Evolutionary conservation across 2,329 filamentous ascomycete genomes (phyloP).

Genomic region (Sporothrix curviconia): DNA sequence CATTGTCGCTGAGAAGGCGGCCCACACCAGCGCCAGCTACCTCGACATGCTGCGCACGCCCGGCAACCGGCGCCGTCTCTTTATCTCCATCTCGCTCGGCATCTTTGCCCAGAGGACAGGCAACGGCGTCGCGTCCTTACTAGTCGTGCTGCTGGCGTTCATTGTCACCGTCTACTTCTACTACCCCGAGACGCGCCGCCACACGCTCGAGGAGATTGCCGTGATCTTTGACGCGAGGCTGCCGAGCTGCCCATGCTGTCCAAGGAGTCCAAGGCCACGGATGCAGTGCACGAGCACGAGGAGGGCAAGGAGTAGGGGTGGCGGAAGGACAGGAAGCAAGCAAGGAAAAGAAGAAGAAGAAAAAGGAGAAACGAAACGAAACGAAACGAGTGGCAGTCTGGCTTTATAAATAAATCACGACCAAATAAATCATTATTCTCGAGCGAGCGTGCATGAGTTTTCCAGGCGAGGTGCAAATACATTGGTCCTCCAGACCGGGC

Average conservation of each 20-base stretch:
- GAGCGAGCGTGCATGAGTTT: no score
- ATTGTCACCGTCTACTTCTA: constrained; percentile 29
- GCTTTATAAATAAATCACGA: no score
- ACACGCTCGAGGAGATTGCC: constrained; percentile 17
- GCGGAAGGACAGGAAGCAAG: no score
- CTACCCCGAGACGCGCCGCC: constrained; percentile 22
- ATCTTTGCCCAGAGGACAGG: constrained; percentile 9
- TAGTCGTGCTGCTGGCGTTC: constrained; percentile 40
- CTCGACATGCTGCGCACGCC: constrained; percentile 30
- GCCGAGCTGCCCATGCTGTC: background rate
- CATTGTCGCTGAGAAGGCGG: background rate
- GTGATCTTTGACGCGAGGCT: constrained; percentile 27
- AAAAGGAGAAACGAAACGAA: no score
- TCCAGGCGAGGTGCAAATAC: no score
- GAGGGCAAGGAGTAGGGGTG: background rate
- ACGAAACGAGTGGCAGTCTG: no score
- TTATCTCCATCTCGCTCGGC: constrained; percentile 6
- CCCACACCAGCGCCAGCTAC: constrained; percentile 24
- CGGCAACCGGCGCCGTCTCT: constrained; percentile 11
- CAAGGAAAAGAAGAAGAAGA: no score
- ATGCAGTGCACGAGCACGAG: background rate
- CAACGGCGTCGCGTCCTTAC: constrained; percentile 9
- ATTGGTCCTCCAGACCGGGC: no score
- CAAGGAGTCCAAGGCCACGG: background rate
- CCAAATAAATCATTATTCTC: no score